Evolutionary conservation across 495 filamentous ascomycete species (phyloP).

Genomic region (Trichocladium antarcticum): DNA sequence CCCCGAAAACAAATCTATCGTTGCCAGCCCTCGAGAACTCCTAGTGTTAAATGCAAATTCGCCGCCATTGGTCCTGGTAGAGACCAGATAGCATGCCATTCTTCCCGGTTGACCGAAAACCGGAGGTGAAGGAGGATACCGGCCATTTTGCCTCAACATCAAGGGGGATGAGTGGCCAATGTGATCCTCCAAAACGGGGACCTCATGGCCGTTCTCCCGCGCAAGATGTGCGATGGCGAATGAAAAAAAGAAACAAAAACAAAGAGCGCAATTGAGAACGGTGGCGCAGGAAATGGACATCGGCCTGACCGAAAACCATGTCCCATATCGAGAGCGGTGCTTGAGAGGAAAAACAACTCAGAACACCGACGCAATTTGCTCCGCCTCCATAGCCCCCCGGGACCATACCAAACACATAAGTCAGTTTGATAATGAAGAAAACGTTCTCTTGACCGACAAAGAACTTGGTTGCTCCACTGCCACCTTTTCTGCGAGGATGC

Average conservation of each 20-base stretch:
- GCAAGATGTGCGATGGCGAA: neutral
- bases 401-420: neutral
- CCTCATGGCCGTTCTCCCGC: neutral
- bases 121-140: neutral
- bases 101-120: neutral
- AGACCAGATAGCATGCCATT: no score
- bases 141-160: neutral
- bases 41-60: conserved; percentile 8
- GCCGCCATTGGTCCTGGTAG: neutral
- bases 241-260: neutral
- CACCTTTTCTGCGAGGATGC: neutral
- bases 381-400: neutral
- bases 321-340: neutral
- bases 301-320: neutral
- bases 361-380: neutral
- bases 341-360: neutral
- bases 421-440: neutral
- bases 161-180: neutral
- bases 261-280: neutral
- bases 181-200: neutral
- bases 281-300: neutral
- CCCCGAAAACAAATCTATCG: conserved; percentile 7
- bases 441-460: neutral
- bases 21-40: conserved; percentile 4
- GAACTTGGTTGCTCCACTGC: neutral